These are phyloP conservation scores for Ramaria rubella DNA, from an alignment of 768 basidiomycete genomes.

Conservation along the genomic window DNA sequence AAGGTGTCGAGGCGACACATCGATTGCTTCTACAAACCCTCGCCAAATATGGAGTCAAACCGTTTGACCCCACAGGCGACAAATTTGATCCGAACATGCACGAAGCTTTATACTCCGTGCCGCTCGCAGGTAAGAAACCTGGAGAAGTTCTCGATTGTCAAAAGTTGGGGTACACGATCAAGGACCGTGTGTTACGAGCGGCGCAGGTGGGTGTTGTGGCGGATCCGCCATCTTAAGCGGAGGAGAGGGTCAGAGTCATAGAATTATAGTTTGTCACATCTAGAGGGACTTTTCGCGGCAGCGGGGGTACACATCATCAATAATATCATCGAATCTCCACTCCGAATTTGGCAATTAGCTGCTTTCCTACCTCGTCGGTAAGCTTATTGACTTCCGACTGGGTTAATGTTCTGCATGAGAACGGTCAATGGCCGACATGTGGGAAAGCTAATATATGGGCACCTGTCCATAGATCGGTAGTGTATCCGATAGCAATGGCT, in stretches of 20 bases:
- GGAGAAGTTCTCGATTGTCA: slow-evolving; percentile 88
- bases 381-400: slow-evolving; percentile 86
- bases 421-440: background rate
- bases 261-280: background rate
- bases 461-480: slow-evolving; percentile 97
- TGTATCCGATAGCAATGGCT: slow-evolving; percentile 88
- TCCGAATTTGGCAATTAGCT: slow-evolving; percentile 56
- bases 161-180: slow-evolving; percentile 90
- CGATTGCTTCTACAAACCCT: slow-evolving; percentile 84
- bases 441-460: slow-evolving; percentile 14
- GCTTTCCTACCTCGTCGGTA: slow-evolving; percentile 54
- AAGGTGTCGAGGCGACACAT: slow-evolving; percentile 89
- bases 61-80: slow-evolving; percentile 89
- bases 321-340: slow-evolving; percentile 75
- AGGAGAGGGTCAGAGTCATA: background rate
- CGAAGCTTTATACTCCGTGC: slow-evolving; percentile 92
- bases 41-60: slow-evolving; percentile 85
- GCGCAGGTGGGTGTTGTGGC: slow-evolving; percentile 96
- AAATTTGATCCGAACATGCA: slow-evolving; percentile 92
- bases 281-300: slow-evolving; percentile 2
- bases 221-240: slow-evolving; percentile 29
- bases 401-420: slow-evolving; percentile 58
- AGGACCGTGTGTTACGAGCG: slow-evolving; percentile 86
- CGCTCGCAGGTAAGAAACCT: slow-evolving; percentile 81
- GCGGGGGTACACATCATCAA: background rate